These are phyloP conservation scores for Trichophyton benhamiae DNA, from an alignment of 2,329 filamentous ascomycete genomes.

Conservation along the genomic window DNA sequence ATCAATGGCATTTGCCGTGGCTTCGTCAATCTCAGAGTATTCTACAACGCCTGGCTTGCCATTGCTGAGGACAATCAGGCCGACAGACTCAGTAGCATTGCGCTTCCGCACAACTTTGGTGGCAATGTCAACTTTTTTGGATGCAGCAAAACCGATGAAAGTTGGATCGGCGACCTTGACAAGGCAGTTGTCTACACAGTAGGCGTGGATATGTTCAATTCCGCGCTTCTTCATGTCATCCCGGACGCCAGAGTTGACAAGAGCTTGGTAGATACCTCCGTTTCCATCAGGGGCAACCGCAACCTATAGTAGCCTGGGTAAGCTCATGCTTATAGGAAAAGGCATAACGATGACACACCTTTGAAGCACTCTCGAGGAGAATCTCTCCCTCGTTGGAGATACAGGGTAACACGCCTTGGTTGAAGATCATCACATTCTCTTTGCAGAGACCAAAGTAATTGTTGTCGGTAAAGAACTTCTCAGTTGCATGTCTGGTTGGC, in stretches of 20 bases:
- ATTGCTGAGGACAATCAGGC: slow-evolving; percentile 87
- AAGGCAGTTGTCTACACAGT: slow-evolving; percentile 99
- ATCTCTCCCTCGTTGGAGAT: slow-evolving; percentile 98
- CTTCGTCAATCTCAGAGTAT: slow-evolving; percentile 90
- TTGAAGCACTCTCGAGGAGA: slow-evolving; percentile 76
- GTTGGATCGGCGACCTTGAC: slow-evolving; percentile 94
- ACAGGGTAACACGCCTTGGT: slow-evolving; percentile 92
- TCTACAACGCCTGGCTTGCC: slow-evolving; percentile 95
- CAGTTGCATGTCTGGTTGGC: slow-evolving; percentile 81
- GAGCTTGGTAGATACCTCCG: slow-evolving; percentile 87
- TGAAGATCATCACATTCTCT: slow-evolving; percentile 83
- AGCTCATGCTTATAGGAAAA: slow-evolving; percentile 8
- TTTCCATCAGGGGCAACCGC: slow-evolving; percentile 96
- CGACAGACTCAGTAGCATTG: slow-evolving; percentile 88
- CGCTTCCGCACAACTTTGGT: slow-evolving; percentile 99
- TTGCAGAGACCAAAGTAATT: slow-evolving; percentile 79
- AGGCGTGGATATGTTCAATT: slow-evolving; percentile 89
- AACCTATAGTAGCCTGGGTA: slow-evolving; percentile 37
- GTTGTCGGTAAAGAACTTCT: slow-evolving; percentile 82
- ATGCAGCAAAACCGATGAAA: slow-evolving; percentile 86
- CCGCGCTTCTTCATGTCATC: slow-evolving; percentile 80
- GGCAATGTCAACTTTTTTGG: slow-evolving; percentile 82
- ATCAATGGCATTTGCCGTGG: slow-evolving; percentile 81
- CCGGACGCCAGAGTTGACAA: slow-evolving; percentile 67
- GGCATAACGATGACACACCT: slow-evolving; percentile 35